Evolutionary conservation across 768 basidiomycete genomes (phyloP).

Genomic region (Russula olivacea): DNA sequence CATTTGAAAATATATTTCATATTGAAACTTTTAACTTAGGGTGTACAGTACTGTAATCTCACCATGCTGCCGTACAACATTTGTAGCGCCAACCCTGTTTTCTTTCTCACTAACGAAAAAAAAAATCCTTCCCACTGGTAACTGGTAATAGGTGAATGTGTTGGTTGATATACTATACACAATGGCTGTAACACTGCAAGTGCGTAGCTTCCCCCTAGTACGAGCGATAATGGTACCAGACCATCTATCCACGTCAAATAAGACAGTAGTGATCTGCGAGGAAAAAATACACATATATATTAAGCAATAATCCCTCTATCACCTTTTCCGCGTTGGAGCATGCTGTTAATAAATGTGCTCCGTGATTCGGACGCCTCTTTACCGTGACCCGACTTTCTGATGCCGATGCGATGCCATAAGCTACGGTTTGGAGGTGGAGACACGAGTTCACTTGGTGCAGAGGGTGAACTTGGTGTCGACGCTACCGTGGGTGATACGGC

Average conservation of each 20-base stretch:
- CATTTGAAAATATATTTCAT: no score
- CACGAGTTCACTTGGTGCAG: not conserved
- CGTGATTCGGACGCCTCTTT: conserved; percentile 1
- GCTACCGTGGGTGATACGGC: not conserved
- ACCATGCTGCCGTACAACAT: no score
- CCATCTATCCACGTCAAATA: not conserved
- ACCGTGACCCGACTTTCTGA: conserved; percentile 8
- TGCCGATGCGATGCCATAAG: conserved; percentile 14
- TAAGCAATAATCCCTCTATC: not conserved
- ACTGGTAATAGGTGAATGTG: no score
- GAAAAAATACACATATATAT: no score
- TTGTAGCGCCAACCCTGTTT: no score
- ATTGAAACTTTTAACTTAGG: no score
- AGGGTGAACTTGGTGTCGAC: not conserved
- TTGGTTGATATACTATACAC: not conserved
- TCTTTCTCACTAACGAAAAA: no score
- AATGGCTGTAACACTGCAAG: not conserved
- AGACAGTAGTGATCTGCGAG: not conserved
- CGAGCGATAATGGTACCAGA: not conserved
- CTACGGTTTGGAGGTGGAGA: conserved; percentile 1
- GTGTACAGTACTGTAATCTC: no score
- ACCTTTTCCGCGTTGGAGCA: not conserved
- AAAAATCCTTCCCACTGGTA: no score
- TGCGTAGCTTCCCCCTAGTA: not conserved
- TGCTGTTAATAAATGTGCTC: conserved; percentile 13